These are phyloP conservation scores for Lithocarpus polystachyus DNA, from an alignment of 306 rosid species.

Conservation along the genomic window DNA sequence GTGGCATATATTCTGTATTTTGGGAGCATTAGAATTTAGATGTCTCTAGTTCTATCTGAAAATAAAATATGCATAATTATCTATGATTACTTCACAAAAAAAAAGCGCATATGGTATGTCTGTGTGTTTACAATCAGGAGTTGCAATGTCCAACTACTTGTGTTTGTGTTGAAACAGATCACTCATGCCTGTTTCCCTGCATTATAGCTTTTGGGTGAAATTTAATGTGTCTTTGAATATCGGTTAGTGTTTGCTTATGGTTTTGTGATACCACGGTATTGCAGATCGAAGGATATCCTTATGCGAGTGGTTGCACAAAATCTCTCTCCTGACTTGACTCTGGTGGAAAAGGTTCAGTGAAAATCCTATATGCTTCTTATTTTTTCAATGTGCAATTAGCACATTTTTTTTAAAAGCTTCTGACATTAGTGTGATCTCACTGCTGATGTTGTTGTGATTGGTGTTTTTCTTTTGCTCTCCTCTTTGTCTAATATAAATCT, in stretches of 20 bases:
- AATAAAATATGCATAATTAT: background rate
- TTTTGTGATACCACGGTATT: conserved; percentile 22
- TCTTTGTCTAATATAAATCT: conserved; percentile 17
- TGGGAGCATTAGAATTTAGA: background rate
- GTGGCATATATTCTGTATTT: conserved; percentile 5
- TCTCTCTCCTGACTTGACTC: conserved; percentile 88
- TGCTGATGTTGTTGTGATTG: background rate
- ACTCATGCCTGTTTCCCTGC: background rate
- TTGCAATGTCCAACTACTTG: background rate
- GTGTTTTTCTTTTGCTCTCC: background rate
- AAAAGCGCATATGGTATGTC: background rate
- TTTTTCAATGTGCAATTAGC: conserved; percentile 21
- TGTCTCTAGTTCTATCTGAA: background rate
- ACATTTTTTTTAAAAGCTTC: background rate
- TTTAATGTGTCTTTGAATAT: background rate
- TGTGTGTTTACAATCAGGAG: background rate
- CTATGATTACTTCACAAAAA: background rate
- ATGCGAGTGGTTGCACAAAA: conserved; percentile 91
- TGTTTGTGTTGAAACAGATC: background rate
- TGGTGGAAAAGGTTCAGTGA: conserved; percentile 67
- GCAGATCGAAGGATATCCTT: conserved; percentile 92
- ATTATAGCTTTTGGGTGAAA: background rate
- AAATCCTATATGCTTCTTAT: conserved; percentile 13
- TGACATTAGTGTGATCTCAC: background rate
- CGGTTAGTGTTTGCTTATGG: conserved; percentile 18